phyloP scores from a whole-genome alignment of 2,329 filamentous ascomycete species.

The Pseudogymnoascus sp. region DNA sequence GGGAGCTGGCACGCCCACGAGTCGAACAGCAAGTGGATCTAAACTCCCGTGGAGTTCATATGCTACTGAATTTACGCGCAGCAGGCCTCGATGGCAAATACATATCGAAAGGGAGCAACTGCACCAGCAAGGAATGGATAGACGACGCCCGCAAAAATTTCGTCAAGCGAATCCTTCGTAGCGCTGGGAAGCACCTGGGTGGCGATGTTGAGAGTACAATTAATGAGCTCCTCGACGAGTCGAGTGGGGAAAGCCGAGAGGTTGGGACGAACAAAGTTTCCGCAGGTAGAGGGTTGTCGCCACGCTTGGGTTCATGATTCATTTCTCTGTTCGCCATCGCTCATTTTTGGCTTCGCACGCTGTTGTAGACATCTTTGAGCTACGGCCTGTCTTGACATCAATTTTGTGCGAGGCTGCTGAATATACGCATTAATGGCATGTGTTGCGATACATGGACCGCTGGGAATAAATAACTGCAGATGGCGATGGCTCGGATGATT shows the following conservation, averaged over 20 bases:
- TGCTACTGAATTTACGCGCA: background rate
- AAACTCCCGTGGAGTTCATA: background rate
- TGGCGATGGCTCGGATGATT: background rate
- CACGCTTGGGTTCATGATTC: background rate
- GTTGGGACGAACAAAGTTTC: background rate
- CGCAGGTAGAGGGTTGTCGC: background rate
- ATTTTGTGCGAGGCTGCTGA: too few species aligned
- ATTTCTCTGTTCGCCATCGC: too few species aligned
- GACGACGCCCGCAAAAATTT: background rate
- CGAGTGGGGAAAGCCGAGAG: background rate
- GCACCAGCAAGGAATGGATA: background rate
- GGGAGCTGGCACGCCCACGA: background rate
- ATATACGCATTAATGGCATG: too few species aligned
- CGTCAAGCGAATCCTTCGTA: background rate
- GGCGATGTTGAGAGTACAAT: background rate
- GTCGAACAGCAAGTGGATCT: background rate
- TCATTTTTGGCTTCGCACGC: too few species aligned
- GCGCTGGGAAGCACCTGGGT: background rate
- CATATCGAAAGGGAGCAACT: background rate
- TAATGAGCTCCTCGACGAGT: background rate
- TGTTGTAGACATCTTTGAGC: too few species aligned
- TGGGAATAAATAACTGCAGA: background rate
- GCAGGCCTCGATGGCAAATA: background rate
- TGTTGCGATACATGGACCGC: background rate
- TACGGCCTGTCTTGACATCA: too few species aligned